Base-by-base conservation (phyloP, 225 moss, liverwort and hornwort genomes). In the Sphagnum contortum region DNA sequence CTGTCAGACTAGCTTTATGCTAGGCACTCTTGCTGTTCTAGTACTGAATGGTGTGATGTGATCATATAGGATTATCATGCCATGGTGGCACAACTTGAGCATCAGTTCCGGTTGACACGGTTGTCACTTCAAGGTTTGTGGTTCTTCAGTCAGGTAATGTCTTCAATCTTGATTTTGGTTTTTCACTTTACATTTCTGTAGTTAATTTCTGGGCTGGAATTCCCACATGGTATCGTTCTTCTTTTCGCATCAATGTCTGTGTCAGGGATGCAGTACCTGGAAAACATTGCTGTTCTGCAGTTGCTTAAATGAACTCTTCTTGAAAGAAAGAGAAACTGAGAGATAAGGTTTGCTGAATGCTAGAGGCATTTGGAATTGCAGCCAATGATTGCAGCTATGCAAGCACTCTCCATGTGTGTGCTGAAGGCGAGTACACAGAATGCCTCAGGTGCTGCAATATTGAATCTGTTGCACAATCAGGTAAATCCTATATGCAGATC, bases 371-470 rank as follows among this genome's bases (percentile, higher is more conserved):
- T 68, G 11, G 50, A 61, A 47, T 11, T 76, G 67, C 87, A 91
- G 91, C 96, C 96, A 54, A 92, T 92, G 90, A 87, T 96, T 75
- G 96, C 83, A 69, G 87, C 83, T 4, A 96, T 96, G 96, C 90
- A 92, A 74, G 90, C 87, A 46, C 85, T 96, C 59, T 79, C 92
- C 48, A 75, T 83, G 4, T 76, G 87, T 45, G 88, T 89, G 59
- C 87, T 87, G 68, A 90, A 88, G 64, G 96, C 90, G 58, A 75
- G 75, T 10, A 66, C 82, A 55, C 88, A 81, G 70, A 90, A 89
- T 71, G 81, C 92, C 45, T 81, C 88, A 46, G 96, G 96, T 65
- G 96, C 96, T 67, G 89, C 90, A 67, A 85, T 92, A 71, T 82
- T 96, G 11, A 96, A 96, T 54, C 79, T 96, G 57, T 73, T 96